Conservation (phyloP, 352 stramenopile species). For the Sclerospora graminicola region DNA sequence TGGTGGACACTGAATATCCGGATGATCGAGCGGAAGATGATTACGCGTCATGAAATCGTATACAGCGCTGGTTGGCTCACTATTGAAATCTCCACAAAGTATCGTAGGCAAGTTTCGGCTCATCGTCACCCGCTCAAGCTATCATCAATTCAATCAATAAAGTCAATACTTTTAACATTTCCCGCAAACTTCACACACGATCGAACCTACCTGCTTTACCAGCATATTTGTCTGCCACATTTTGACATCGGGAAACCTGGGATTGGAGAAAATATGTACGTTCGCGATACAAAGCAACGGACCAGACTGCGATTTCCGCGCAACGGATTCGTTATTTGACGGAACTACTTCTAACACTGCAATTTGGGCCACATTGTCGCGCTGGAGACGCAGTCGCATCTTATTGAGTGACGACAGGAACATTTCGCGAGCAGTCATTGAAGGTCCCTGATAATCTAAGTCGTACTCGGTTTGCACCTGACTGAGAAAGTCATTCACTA, state of each 20-base stretch:
- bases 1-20: constrained; percentile 81
- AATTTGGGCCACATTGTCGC: constrained; percentile 97
- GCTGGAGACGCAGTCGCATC: constrained; percentile 86
- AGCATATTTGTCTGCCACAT: constrained; percentile 93
- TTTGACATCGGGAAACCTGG: constrained; percentile 98
- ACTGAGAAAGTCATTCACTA: constrained; percentile 61
- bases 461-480: constrained; percentile 70
- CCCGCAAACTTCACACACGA: neutral
- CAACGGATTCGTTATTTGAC: constrained; percentile 43
- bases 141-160: neutral
- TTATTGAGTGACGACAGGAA: constrained; percentile 36
- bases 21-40: constrained; percentile 80
- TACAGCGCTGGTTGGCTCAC: constrained; percentile 91
- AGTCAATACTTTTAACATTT: neutral
- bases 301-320: constrained; percentile 38
- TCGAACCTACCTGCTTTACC: constrained; percentile 60
- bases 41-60: constrained; percentile 94
- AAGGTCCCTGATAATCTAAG: constrained; percentile 57
- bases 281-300: constrained; percentile 93
- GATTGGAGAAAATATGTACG: constrained; percentile 98
- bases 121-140: constrained; percentile 70
- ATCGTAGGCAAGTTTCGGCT: constrained; percentile 88
- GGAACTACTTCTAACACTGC: constrained; percentile 93
- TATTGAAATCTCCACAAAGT: constrained; percentile 99
- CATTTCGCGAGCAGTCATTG: constrained; percentile 49